Conservation (phyloP, 2,329 filamentous ascomycete species). For the Magnaporthales sp. region DNA sequence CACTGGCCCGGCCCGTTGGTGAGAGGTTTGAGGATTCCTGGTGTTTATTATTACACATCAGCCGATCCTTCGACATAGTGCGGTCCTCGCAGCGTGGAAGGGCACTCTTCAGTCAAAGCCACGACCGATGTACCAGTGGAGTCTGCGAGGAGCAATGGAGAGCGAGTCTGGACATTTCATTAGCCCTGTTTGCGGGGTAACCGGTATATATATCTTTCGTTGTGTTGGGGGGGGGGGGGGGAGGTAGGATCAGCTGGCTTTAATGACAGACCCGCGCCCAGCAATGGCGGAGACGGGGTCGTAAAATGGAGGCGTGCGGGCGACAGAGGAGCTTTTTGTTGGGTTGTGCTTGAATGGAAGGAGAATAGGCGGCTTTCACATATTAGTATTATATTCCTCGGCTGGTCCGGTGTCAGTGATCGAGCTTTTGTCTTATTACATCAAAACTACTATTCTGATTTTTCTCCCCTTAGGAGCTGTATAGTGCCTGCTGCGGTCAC, state of each 20-base stretch:
- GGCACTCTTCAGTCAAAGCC: not conserved
- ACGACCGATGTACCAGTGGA: not conserved
- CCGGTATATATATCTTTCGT: not conserved
- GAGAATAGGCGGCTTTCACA: not conserved
- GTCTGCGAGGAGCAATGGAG: not conserved
- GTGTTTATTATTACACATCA: not conserved
- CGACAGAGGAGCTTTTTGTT: not conserved
- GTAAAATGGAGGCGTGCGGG: not conserved
- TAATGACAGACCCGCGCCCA: not conserved
- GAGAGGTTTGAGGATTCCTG: not conserved
- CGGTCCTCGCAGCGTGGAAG: not conserved
- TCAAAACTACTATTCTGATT: not conserved
- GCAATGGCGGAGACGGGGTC: not conserved
- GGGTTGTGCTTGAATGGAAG: not conserved
- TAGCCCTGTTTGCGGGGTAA: not conserved
- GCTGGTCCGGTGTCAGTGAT: constrained; percentile 15
- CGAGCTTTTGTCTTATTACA: not conserved
- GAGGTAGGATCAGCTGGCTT: not conserved
- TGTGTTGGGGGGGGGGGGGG: not conserved
- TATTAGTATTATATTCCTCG: constrained; percentile 8
- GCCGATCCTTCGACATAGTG: not conserved
- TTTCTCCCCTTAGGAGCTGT: not conserved
- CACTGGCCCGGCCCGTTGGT: not conserved
- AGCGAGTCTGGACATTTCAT: not conserved
- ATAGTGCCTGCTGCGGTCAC: not conserved